Percentiles rank a stretch among this genome's conserved stretches.
phyloP scores from a whole-genome alignment of 2,329 filamentous ascomycete species.

The Bipolaris victoriae region DNA sequence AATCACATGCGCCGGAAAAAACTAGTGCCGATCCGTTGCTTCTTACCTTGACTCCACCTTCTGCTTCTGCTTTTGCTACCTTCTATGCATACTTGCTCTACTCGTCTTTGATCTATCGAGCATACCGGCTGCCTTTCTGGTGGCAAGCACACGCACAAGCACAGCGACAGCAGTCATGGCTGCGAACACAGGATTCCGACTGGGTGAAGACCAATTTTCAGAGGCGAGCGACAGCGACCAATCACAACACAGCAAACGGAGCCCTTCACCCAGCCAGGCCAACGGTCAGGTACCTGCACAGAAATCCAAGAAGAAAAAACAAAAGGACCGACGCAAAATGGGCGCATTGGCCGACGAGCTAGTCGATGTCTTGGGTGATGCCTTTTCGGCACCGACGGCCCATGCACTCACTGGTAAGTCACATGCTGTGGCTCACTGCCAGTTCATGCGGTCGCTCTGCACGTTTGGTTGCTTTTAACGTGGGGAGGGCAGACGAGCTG shows the following conservation, averaged over 20 bases:
- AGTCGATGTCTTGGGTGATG: conserved; percentile 23
- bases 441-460: conserved; percentile 4
- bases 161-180: background rate
- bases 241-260: conserved; percentile 31
- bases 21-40: conserved; percentile 23
- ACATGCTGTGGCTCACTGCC: background rate
- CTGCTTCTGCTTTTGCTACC: conserved; percentile 7
- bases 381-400: conserved; percentile 18
- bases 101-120: background rate
- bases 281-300: conserved; percentile 18
- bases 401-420: conserved; percentile 20
- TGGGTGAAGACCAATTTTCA: conserved; percentile 18
- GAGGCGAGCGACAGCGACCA: conserved; percentile 33
- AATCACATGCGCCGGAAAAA: conserved; percentile 33
- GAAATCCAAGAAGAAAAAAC: conserved; percentile 18
- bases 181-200: conserved; percentile 21
- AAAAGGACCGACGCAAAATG: conserved; percentile 30
- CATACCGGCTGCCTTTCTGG: conserved; percentile 16
- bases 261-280: conserved; percentile 22
- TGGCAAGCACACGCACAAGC: background rate
- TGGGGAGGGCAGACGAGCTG: background rate
- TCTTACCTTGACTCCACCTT: conserved; percentile 13
- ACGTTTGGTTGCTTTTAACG: conserved; percentile 4
- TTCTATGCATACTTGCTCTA: background rate
- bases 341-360: conserved; percentile 30